Percentiles rank a stretch among this genome's conserved stretches.
These are phyloP conservation scores for Malassezia pachydermatis DNA, from an alignment of 1,284 basidiomycete species.

Conservation along the genomic window DNA sequence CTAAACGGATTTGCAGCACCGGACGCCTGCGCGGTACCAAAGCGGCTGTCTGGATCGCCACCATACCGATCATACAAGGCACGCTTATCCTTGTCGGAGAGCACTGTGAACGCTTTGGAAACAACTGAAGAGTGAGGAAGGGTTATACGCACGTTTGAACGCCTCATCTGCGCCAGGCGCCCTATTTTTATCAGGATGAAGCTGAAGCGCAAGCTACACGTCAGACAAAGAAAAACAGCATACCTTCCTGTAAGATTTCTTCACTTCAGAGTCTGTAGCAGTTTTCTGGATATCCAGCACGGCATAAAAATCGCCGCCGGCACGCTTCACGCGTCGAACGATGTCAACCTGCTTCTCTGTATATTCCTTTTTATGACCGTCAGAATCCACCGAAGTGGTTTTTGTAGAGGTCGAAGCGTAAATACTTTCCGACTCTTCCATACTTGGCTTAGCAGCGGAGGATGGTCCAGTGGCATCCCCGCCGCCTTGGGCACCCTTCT, in stretches of 20 bases:
- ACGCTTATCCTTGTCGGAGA: slow-evolving; percentile 85
- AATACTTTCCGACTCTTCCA: background rate
- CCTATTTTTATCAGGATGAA: slow-evolving; percentile 96
- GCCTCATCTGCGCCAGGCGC: slow-evolving; percentile 97
- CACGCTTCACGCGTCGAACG: slow-evolving; percentile 68
- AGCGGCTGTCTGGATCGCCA: slow-evolving; percentile 72
- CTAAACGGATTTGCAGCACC: slow-evolving; percentile 46
- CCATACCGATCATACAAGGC: slow-evolving; percentile 77
- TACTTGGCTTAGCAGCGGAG: background rate
- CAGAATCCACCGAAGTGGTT: background rate
- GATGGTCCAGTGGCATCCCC: too few relatives aligned
- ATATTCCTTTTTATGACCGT: slow-evolving; percentile 62
- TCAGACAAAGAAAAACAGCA: slow-evolving; percentile 25
- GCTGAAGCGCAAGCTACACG: slow-evolving; percentile 68
- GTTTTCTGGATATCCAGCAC: slow-evolving; percentile 75
- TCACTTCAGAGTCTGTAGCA: slow-evolving; percentile 66
- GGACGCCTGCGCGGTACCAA: slow-evolving; percentile 29
- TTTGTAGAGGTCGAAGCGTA: background rate
- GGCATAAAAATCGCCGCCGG: slow-evolving; percentile 88
- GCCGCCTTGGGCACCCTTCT: slow-evolving; percentile 46
- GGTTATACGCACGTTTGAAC: slow-evolving; percentile 72
- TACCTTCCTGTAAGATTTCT: slow-evolving; percentile 95
- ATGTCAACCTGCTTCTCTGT: slow-evolving; percentile 73
- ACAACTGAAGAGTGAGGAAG: slow-evolving; percentile 62
- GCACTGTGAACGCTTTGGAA: slow-evolving; percentile 89